A percentile compares a stretch with the other conserved stretches of the same genome.
These are phyloP conservation scores for Postia placenta DNA, from an alignment of 768 basidiomycete species.

Conservation along the genomic window DNA sequence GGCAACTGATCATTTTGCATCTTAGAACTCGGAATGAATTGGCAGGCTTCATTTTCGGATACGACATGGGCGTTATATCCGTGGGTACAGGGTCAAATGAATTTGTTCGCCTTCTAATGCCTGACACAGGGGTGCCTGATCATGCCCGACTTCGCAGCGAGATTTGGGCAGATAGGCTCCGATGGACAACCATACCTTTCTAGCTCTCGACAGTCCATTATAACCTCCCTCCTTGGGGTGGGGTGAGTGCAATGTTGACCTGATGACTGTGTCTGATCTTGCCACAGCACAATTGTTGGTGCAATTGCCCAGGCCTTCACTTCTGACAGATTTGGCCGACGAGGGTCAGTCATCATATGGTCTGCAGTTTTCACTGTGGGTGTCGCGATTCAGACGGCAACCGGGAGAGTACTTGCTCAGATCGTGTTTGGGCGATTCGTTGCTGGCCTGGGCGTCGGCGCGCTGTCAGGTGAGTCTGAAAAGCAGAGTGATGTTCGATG, in stretches of 20 bases:
- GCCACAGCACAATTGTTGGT: constrained; percentile 29
- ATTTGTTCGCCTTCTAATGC: background rate
- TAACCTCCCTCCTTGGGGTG: constrained; percentile 72
- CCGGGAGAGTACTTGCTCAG: constrained; percentile 52
- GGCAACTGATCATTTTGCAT: background rate
- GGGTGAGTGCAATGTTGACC: constrained; percentile 39
- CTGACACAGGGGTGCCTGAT: constrained; percentile 60
- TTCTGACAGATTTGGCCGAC: constrained; percentile 67
- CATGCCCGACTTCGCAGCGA: constrained; percentile 68
- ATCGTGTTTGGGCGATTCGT: constrained; percentile 67
- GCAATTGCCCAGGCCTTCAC: constrained; percentile 70
- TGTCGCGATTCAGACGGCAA: constrained; percentile 64
- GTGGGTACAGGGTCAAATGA: constrained; percentile 27
- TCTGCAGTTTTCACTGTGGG: constrained; percentile 66
- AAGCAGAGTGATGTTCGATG: background rate
- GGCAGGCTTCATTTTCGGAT: constrained; percentile 62
- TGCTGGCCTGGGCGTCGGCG: constrained; percentile 74
- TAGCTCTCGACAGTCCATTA: constrained; percentile 64
- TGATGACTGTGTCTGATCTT: background rate
- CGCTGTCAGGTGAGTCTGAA: constrained; percentile 48
- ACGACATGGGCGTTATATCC: constrained; percentile 75
- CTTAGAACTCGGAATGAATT: background rate
- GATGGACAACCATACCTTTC: constrained; percentile 48
- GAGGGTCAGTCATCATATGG: constrained; percentile 73
- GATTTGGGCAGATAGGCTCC: constrained; percentile 52